Evolutionary conservation across 257 asterid species (phyloP).

Genomic region (Solanum virginianum): DNA sequence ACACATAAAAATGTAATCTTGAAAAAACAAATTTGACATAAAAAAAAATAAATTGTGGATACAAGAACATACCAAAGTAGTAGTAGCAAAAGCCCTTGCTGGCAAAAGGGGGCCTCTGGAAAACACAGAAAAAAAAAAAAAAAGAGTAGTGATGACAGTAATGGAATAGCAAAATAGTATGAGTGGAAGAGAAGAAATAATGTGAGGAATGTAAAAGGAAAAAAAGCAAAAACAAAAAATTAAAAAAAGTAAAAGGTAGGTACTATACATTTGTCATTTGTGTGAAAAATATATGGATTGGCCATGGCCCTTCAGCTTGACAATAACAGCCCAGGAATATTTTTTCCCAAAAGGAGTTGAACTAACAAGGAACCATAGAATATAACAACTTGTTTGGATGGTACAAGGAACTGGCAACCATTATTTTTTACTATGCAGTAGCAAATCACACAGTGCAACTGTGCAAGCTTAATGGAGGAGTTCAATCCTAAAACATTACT

Average conservation of each 20-base stretch:
- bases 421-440: too few species aligned
- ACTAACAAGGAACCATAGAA: background rate
- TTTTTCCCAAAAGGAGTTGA: background rate
- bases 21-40: slow-evolving; percentile 1
- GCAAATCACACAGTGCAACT: rapidly evolving
- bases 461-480: too few species aligned
- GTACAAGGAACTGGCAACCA: too few species aligned
- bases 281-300: slow-evolving; percentile 12
- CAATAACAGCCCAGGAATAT: background rate
- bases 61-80: slow-evolving; percentile 18
- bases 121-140: slow-evolving; percentile 4
- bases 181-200: slow-evolving; percentile 42
- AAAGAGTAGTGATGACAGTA: slow-evolving; percentile 6
- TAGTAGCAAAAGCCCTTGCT: background rate
- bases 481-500: rapidly evolving
- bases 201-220: slow-evolving; percentile 2
- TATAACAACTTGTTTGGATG: background rate
- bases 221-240: background rate
- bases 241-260: slow-evolving; percentile 8
- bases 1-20: slow-evolving; percentile 9
- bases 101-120: background rate
- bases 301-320: slow-evolving; percentile 29
- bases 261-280: background rate
- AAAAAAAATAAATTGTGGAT: background rate
- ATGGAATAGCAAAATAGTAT: slow-evolving; percentile 1